Evolutionary conservation across 1,284 basidiomycete genomes (phyloP), one percentile per base, ranked within the genome.

Genomic region (Ustilago bromivora): DNA sequence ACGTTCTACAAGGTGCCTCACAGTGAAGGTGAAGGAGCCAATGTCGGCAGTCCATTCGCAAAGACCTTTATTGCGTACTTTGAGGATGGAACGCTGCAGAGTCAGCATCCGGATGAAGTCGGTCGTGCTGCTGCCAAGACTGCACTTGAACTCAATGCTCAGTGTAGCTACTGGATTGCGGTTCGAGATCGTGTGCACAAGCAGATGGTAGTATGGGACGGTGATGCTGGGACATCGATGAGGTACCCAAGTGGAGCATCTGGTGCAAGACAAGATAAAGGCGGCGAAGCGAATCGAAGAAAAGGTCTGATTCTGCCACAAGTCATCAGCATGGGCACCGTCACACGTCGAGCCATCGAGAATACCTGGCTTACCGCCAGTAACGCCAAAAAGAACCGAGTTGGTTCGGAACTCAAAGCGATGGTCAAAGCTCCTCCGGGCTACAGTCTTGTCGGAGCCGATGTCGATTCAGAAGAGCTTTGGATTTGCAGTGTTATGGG

Each of bases 401-500:
- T 99, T 15, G 97, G 97, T 1, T 97, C 95, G 0, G 97, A 99
- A 87, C 90, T 99, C 70, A 99, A 99, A 87, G 92, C 96, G 0
- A 97, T 99, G 95, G 92, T 99, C 28, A 92, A 93, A 41, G 95
- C 96, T 0, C 96, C 97, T 1, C 90, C 91, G 0, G 96, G 96
- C 0, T 98, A 96, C 86, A 90, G 92, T 3, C 94, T 99, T 68
- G 96, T 99, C 28, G 97, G 97, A 11, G 97, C 97, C 0, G 97
- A 99, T 86, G 97, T 99, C 23, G 96, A 99, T 87, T 97, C 94
- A 36, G 96, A 99, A 87, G 97, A 99, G 87, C 89, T 99, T 31
- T 99, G 97, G 97, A 99, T 99, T 79, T 97, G 96, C 54, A 96
- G 94, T 82, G 94, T 95, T 70, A 97, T 98, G 94, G 96, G 96